These are phyloP conservation scores for Xylaria telfairii DNA, from an alignment of 495 filamentous ascomycete genomes.

Conservation along the genomic window DNA sequence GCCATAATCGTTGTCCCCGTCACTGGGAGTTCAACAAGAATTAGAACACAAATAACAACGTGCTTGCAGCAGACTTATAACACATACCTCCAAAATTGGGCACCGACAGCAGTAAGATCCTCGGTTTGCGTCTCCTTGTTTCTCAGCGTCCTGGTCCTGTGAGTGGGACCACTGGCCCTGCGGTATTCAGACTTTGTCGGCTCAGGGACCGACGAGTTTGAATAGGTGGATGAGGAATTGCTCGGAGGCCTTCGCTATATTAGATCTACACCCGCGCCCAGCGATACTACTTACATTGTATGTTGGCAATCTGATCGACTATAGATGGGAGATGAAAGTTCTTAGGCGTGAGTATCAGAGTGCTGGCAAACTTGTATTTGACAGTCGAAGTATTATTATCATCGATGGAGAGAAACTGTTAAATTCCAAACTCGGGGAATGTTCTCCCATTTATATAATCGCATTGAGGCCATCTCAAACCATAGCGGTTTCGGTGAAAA, in stretches of 20 bases:
- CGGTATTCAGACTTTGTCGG: neutral
- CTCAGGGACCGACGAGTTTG: neutral
- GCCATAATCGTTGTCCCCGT: neutral
- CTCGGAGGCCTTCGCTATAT: neutral
- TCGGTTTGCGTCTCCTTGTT: neutral
- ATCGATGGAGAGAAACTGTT: neutral
- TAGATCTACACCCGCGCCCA: neutral
- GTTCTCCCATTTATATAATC: neutral
- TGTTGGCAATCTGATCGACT: neutral
- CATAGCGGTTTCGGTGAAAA: neutral
- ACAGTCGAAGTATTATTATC: neutral
- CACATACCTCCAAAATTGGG: conserved; percentile 7
- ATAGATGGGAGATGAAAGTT: too few species aligned
- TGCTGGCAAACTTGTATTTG: neutral
- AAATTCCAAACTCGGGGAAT: neutral
- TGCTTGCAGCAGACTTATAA: neutral
- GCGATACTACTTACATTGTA: neutral
- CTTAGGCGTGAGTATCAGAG: neutral
- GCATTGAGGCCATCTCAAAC: neutral
- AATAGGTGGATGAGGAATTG: neutral
- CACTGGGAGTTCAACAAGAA: neutral
- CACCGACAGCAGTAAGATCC: conserved; percentile 1
- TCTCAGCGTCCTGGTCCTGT: neutral
- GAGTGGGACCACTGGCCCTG: neutral
- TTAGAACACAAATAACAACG: neutral